These are phyloP conservation scores for Ophiostoma australiae DNA, from an alignment of 2,329 filamentous ascomycete species.

Conservation along the genomic window DNA sequence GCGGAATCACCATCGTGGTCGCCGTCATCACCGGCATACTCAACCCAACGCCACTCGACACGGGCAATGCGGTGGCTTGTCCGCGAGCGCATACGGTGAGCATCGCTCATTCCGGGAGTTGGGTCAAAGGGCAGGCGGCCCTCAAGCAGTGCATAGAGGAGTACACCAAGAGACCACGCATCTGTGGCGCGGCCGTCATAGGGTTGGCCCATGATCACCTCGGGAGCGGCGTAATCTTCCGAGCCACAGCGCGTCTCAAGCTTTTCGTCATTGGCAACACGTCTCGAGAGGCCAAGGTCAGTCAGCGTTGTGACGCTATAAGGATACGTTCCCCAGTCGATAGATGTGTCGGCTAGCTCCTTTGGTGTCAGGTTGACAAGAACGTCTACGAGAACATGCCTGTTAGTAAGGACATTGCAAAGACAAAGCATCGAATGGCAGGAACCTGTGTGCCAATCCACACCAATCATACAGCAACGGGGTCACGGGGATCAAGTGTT, in stretches of 20 bases:
- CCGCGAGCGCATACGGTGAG: slow-evolving; percentile 68
- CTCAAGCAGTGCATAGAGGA: slow-evolving; percentile 90
- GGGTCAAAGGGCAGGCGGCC: slow-evolving; percentile 91
- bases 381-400: slow-evolving; percentile 59
- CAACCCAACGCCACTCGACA: slow-evolving; percentile 92
- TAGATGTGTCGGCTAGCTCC: slow-evolving; percentile 58
- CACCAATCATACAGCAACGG: neutral
- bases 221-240: slow-evolving; percentile 94
- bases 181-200: slow-evolving; percentile 92
- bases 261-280: slow-evolving; percentile 78
- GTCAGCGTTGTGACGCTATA: slow-evolving; percentile 83
- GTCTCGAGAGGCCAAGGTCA: slow-evolving; percentile 83
- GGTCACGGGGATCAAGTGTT: neutral
- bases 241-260: slow-evolving; percentile 92
- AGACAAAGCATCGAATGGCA: neutral
- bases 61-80: slow-evolving; percentile 92
- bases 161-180: slow-evolving; percentile 89
- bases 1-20: slow-evolving; percentile 67
- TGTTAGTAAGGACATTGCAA: slow-evolving; percentile 1
- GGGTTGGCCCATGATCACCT: slow-evolving; percentile 89
- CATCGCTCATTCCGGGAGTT: slow-evolving; percentile 71
- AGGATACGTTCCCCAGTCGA: slow-evolving; percentile 70
- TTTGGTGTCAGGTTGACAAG: slow-evolving; percentile 75
- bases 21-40: slow-evolving; percentile 76
- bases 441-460: neutral